A percentile compares a stretch with the other conserved stretches of the same genome.
phyloP scores from a whole-genome alignment of 78 protist species.

The Speleostelium caveatum region DNA sequence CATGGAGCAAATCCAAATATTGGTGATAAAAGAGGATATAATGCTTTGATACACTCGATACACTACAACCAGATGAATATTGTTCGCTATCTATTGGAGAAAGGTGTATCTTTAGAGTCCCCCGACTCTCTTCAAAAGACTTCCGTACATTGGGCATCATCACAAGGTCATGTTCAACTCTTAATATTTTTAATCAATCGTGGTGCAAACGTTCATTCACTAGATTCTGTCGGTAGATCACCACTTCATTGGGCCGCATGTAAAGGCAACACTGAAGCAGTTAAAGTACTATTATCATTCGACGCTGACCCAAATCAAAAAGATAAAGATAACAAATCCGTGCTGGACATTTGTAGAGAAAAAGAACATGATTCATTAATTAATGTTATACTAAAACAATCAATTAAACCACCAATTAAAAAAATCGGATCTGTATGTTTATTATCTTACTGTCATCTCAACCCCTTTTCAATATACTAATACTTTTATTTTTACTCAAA shows the following conservation, averaged over 20 bases:
- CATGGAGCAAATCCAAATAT: constrained; percentile 56
- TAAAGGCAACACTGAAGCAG: constrained; percentile 61
- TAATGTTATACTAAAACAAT: too few relatives aligned
- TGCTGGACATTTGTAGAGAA: constrained; percentile 9
- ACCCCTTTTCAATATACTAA: too few relatives aligned
- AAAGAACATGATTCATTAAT: background rate
- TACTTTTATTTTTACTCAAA: too few relatives aligned
- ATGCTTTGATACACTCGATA: constrained; percentile 45
- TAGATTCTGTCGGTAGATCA: constrained; percentile 57
- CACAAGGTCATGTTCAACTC: constrained; percentile 70
- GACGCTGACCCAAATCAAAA: constrained; percentile 8
- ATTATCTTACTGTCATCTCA: too few relatives aligned
- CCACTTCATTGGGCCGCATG: constrained; percentile 78
- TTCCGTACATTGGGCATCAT: constrained; percentile 83
- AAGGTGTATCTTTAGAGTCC: constrained; percentile 15
- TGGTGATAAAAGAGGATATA: constrained; percentile 76
- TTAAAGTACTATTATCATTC: constrained; percentile 42
- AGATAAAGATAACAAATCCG: constrained; percentile 47
- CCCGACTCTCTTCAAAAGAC: constrained; percentile 75
- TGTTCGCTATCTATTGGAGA: constrained; percentile 46
- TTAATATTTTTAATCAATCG: constrained; percentile 38
- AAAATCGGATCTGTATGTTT: too few relatives aligned
- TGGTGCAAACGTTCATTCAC: constrained; percentile 62
- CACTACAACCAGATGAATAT: constrained; percentile 52
- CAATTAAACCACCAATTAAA: too few relatives aligned